These are phyloP conservation scores for Trichoderma asperellum DNA, from an alignment of 2,329 filamentous ascomycete genomes.

Conservation along the genomic window DNA sequence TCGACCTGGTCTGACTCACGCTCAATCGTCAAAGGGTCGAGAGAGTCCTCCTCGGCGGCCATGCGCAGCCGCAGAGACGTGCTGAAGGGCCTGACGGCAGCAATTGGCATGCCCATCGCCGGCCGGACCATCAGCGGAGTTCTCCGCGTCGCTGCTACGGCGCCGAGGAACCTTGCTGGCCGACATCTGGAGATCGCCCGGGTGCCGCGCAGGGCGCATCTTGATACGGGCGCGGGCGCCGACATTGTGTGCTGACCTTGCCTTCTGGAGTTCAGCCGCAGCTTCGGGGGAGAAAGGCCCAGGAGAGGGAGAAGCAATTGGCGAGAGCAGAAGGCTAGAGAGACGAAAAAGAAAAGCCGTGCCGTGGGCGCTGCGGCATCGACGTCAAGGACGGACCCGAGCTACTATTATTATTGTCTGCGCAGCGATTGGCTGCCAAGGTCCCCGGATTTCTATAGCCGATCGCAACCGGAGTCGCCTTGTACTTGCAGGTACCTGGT, in stretches of 20 bases:
- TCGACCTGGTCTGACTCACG: constrained; percentile 93
- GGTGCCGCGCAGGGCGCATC: constrained; percentile 46
- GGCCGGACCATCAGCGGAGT: constrained; percentile 32
- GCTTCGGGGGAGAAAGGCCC: background rate
- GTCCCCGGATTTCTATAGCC: constrained; percentile 28
- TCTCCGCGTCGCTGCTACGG: constrained; percentile 34
- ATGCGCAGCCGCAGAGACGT: constrained; percentile 38
- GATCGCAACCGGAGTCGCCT: constrained; percentile 30
- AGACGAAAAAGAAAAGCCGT: constrained; percentile 22
- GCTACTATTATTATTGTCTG: constrained; percentile 32
- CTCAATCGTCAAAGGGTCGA: constrained; percentile 72
- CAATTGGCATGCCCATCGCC: constrained; percentile 31
- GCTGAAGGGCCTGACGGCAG: constrained; percentile 44
- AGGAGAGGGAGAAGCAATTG: constrained; percentile 21
- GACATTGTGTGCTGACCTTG: constrained; percentile 39
- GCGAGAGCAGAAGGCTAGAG: constrained; percentile 9
- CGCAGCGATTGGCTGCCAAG: constrained; percentile 32
- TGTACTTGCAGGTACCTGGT: constrained; percentile 5
- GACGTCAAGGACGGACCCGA: constrained; percentile 23
- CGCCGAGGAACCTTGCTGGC: constrained; percentile 34
- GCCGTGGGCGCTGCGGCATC: constrained; percentile 9
- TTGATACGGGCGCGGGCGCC: constrained; percentile 44
- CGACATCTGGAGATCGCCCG: constrained; percentile 41
- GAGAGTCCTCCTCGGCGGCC: constrained; percentile 52
- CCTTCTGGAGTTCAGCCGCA: background rate